Evolutionary conservation across 352 stramenopile species (phyloP).

Genomic region (Phytopythium cucurbitacearum): DNA sequence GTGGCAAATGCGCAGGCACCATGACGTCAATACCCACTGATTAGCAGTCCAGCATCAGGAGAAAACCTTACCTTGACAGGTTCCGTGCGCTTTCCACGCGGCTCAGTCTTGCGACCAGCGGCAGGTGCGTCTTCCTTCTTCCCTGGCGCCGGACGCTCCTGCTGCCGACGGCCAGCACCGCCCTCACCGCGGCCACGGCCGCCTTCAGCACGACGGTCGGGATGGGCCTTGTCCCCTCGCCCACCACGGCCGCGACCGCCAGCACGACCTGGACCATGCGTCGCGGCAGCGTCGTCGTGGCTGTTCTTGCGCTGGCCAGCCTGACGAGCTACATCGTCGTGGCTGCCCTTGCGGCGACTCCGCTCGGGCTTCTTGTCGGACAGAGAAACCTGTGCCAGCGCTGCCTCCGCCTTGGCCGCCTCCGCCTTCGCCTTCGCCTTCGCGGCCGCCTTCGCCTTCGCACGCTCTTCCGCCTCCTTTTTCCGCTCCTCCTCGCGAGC

Average conservation of each 20-base stretch:
- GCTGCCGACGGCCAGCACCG: conserved; percentile 20
- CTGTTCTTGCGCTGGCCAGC: conserved; percentile 29
- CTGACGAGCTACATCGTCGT: conserved; percentile 12
- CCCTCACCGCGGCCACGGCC: conserved; percentile 33
- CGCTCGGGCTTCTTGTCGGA: conserved; percentile 10
- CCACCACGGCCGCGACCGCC: conserved; percentile 27
- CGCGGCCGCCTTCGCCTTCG: conserved; percentile 17
- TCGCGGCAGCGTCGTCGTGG: conserved; percentile 30
- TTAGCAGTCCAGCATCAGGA: not conserved
- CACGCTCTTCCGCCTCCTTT: conserved; percentile 15
- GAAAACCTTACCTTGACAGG: conserved; percentile 26
- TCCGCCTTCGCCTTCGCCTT: conserved; percentile 14
- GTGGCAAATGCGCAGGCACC: not conserved
- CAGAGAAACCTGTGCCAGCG: too few relatives aligned
- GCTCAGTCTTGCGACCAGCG: conserved; percentile 35
- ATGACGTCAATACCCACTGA: not conserved
- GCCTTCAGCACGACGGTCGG: conserved; percentile 16
- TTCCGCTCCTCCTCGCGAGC: conserved; percentile 21
- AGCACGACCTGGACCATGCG: conserved; percentile 4
- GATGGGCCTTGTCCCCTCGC: conserved; percentile 20
- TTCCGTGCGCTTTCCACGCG: conserved; percentile 40
- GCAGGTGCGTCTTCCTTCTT: conserved; percentile 21
- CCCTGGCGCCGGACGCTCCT: conserved; percentile 12
- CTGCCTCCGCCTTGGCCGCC: conserved; percentile 22
- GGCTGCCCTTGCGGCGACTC: conserved; percentile 18